Conservation (phyloP, 2,329 filamentous ascomycete species). For the Sporothrix globosa region DNA sequence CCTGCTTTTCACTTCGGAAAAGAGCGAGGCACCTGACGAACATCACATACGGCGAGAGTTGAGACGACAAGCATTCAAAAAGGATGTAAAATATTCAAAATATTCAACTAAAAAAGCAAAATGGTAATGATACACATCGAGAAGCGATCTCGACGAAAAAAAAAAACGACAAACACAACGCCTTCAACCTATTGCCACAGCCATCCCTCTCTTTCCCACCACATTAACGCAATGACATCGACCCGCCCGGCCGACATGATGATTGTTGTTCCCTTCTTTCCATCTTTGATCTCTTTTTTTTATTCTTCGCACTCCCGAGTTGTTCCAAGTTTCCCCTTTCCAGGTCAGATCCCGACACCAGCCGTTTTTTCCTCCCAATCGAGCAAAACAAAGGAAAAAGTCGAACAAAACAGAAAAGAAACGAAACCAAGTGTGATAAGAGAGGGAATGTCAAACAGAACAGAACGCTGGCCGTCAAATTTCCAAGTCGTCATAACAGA, state of each 20-base stretch:
- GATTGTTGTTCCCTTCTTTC: neutral
- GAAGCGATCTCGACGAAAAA: neutral
- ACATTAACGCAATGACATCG: neutral
- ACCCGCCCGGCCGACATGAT: neutral
- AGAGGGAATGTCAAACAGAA: neutral
- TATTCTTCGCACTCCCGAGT: neutral
- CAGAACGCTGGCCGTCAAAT: conserved; percentile 33
- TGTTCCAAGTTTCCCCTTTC: neutral
- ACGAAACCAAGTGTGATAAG: neutral
- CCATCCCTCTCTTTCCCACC: neutral
- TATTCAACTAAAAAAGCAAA: neutral
- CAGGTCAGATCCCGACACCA: neutral
- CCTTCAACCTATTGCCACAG: neutral
- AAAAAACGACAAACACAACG: neutral
- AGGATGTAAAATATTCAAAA: neutral
- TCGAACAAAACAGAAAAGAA: conserved; percentile 7
- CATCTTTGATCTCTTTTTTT: neutral
- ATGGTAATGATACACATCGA: conserved; percentile 21
- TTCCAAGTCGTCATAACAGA: conserved; percentile 34
- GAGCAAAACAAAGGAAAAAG: neutral
- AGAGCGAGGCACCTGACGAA: neutral
- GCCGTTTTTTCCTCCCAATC: neutral
- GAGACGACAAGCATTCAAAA: neutral
- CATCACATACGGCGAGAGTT: neutral
- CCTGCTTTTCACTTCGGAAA: neutral